Base-by-base conservation (phyloP, 2,329 filamentous ascomycete genomes). In the Dothiorella sarmentorum region DNA sequence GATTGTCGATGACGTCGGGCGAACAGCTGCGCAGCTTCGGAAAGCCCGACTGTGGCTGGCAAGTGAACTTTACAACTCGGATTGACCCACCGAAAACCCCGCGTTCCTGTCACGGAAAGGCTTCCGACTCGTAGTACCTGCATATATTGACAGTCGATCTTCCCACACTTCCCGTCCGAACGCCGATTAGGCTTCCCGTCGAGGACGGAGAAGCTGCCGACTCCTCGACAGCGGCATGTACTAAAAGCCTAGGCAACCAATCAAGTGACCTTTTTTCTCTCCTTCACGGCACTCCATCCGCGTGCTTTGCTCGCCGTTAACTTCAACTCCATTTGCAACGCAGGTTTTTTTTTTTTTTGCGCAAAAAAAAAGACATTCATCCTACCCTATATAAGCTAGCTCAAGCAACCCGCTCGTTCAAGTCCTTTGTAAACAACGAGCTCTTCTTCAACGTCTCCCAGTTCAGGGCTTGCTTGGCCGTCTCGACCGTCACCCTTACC, bases 391-490 rank as follows among this genome's bases (percentile, higher is more conserved):
- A 31, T 7, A 11, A 31, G 27, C 27, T 31, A 7, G 7, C 17
- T 40, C 37, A 40, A 20, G 37, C 37, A 40, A 40, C n/a, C n/a
- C 37, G 15, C 2, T 40, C 2, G 11, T 20, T 20, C 37, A 40
- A 40, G 17, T 40, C 71, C 40, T 68, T 69, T 4, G 58, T 71
- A 53, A 71, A 71, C 0, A 73, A 57, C 4, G 69, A 69, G 52
- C 68, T 70, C 44, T 68, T 61, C 62, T 66, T 68, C 18, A 73
- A 67, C 35, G 63, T 68, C 56, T 70, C 68, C 72, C 71, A 74
- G 26, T 73, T 66, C 62, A 73, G 71, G 40, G 74, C 56, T 60
- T 73, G 61, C 18, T 18, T 61, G 4, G 71, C 71, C 40, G 73
- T 75, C 37, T 62, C 63, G 3, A 65, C 72, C 1, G 67, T 62